Evolutionary conservation across 257 asterid species (phyloP).

Genomic region (Solanum ahanhuiri): DNA sequence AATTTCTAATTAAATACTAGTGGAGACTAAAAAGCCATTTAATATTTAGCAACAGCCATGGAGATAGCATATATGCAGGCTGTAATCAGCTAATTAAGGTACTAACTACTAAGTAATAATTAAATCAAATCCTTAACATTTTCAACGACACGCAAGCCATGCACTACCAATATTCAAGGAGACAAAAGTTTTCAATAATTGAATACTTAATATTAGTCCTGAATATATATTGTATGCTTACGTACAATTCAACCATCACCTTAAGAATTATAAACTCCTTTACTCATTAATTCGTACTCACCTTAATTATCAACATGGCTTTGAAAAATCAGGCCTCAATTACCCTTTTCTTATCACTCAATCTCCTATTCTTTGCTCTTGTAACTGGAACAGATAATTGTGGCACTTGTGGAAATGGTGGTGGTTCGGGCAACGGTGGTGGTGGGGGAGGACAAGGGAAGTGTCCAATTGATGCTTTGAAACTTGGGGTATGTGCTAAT

Average conservation of each 20-base stretch:
- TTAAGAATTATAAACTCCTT: not conserved
- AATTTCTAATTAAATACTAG: not conserved
- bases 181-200: not conserved
- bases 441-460: not conserved
- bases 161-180: not conserved
- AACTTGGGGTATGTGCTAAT: constrained; percentile 20
- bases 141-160: not conserved
- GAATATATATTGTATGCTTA: not conserved
- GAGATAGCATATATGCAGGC: not conserved
- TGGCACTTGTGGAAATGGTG: not conserved
- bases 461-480: constrained; percentile 15
- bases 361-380: not conserved
- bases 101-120: not conserved
- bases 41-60: not conserved
- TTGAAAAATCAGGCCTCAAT: not conserved
- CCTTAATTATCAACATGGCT: not conserved
- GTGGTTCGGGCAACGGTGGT: not conserved
- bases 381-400: not conserved
- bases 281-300: not conserved
- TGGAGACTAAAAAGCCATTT: not conserved
- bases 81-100: not conserved
- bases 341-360: not conserved
- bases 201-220: not conserved
- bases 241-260: not conserved
- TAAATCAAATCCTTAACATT: not conserved